phyloP scores from a whole-genome alignment of 1,139 yeast species.

The Candida frijolesensis region DNA sequence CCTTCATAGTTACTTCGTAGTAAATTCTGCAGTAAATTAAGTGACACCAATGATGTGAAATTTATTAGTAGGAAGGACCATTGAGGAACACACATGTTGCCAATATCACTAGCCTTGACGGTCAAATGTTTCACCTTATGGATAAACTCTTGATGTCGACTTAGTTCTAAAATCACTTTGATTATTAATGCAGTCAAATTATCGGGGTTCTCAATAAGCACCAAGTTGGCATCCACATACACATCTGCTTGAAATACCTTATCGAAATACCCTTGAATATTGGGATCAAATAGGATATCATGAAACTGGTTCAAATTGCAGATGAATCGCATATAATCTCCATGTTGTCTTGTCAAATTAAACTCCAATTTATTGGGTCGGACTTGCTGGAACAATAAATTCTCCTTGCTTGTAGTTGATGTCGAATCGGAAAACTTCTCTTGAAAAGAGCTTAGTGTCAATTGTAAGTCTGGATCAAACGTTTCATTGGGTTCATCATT shows the following conservation, averaged over 20 bases:
- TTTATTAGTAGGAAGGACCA: constrained; percentile 37
- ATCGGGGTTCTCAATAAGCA: constrained; percentile 20
- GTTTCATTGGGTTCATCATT: constrained; percentile 15
- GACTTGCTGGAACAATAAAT: constrained; percentile 20
- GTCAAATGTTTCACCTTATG: constrained; percentile 27
- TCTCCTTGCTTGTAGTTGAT: constrained; percentile 8
- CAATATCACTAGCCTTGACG: constrained; percentile 39
- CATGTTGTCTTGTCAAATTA: constrained; percentile 27
- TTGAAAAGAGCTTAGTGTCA: constrained; percentile 16
- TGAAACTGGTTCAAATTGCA: constrained; percentile 27
- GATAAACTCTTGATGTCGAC: constrained; percentile 13
- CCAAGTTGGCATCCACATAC: constrained; percentile 30
- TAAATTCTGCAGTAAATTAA: constrained; percentile 33
- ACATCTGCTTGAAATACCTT: constrained; percentile 26
- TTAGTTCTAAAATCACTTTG: constrained; percentile 15
- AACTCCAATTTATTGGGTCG: constrained; percentile 32
- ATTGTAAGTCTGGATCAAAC: constrained; percentile 11
- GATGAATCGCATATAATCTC: constrained; percentile 33
- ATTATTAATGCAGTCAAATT: constrained; percentile 16
- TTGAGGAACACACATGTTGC: constrained; percentile 31
- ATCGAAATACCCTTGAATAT: constrained; percentile 20
- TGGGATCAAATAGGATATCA: constrained; percentile 17
- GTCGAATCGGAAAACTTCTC: constrained; percentile 6
- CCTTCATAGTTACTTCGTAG: constrained; percentile 22
- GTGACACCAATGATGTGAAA: constrained; percentile 23